Evolutionary conservation across 768 basidiomycete species (phyloP).

Genomic region (Leccinum rimulosum): DNA sequence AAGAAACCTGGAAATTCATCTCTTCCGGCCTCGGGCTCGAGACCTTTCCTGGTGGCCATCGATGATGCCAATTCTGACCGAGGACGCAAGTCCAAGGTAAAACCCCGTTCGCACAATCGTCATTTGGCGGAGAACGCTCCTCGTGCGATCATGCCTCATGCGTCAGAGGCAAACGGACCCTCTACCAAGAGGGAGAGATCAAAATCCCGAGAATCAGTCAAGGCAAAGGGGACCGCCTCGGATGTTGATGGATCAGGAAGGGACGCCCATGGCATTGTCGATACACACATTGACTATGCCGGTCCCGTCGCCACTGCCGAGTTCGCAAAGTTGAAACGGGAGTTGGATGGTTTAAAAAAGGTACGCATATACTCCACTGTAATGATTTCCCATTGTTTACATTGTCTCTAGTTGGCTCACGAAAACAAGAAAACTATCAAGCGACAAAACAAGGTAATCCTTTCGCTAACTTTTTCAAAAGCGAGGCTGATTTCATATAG

Average conservation of each 20-base stretch:
- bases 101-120: constrained; percentile 27
- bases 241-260: constrained; percentile 30
- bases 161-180: not conserved
- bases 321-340: constrained; percentile 52
- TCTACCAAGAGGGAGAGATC: constrained; percentile 33
- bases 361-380: constrained; percentile 17
- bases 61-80: constrained; percentile 31
- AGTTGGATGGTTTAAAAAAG: constrained; percentile 56
- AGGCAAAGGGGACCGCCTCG: constrained; percentile 24
- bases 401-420: constrained; percentile 30
- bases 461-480: not conserved
- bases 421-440: constrained; percentile 50
- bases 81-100: constrained; percentile 32
- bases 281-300: constrained; percentile 19
- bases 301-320: constrained; percentile 46
- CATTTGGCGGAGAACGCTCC: constrained; percentile 19
- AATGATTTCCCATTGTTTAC: constrained; percentile 4
- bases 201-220: constrained; percentile 34
- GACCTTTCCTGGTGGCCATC: constrained; percentile 28
- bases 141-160: constrained; percentile 11
- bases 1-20: constrained; percentile 26
- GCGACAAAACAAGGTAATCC: constrained; percentile 56
- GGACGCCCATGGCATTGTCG: constrained; percentile 18
- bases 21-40: constrained; percentile 15
- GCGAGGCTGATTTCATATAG: constrained; percentile 30